A percentile compares a stretch with the other conserved stretches of the same genome.
Evolutionary conservation across 2,329 filamentous ascomycete species (phyloP).

Genomic region (Juglanconis sp.): DNA sequence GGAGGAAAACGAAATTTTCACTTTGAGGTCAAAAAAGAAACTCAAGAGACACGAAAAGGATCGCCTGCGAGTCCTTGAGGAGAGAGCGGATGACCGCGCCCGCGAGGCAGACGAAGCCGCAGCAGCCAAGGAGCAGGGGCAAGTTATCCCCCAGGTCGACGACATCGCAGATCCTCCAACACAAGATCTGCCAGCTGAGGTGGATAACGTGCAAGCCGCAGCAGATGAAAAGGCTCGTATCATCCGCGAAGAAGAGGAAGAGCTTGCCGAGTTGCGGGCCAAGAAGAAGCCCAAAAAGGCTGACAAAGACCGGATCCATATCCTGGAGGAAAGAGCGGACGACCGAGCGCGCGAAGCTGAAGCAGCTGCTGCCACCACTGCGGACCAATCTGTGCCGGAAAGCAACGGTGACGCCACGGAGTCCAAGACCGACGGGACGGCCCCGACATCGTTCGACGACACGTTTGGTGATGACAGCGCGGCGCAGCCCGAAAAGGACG

Average conservation of each 20-base stretch:
- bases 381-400: not conserved
- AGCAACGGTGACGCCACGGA: not conserved
- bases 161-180: not conserved
- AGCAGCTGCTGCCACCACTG: not conserved
- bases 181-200: not conserved
- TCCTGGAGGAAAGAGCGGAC: slow-evolving; percentile 9
- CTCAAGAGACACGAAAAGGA: slow-evolving; percentile 10
- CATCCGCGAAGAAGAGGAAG: slow-evolving; percentile 14
- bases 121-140: not conserved
- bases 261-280: slow-evolving; percentile 2
- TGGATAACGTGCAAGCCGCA: slow-evolving; percentile 6
- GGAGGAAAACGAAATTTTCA: slow-evolving; percentile 11
- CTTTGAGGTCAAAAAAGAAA: slow-evolving; percentile 6
- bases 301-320: slow-evolving; percentile 8
- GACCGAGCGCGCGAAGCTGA: slow-evolving; percentile 12
- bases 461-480: not conserved
- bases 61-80: slow-evolving; percentile 9
- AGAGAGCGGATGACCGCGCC: slow-evolving; percentile 8
- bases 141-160: not conserved
- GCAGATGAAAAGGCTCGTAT: slow-evolving; percentile 12
- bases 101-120: slow-evolving; percentile 6
- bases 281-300: slow-evolving; percentile 12
- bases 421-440: slow-evolving; percentile 8
- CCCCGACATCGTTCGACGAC: slow-evolving; percentile 7
- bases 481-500: slow-evolving; percentile 7